phyloP scores from a whole-genome alignment of 192 early-diverging fungal species.

The Geranomyces variabilis region DNA sequence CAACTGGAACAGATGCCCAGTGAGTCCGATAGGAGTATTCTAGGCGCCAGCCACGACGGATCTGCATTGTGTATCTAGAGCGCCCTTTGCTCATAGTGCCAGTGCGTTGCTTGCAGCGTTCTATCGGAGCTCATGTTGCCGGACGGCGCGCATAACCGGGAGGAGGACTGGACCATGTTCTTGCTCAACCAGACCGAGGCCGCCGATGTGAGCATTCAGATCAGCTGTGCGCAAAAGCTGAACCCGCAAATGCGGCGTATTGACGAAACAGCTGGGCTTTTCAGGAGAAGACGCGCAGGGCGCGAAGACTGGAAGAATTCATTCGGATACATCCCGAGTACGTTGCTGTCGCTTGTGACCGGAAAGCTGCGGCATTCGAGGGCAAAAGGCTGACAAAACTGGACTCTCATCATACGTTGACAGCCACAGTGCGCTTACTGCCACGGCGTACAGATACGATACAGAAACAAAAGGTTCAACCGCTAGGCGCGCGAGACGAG shows the following conservation, averaged over 20 bases:
- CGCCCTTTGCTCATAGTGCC: not conserved
- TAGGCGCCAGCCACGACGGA: too few species aligned
- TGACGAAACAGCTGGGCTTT: too few species aligned
- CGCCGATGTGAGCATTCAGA: not conserved
- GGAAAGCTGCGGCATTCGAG: too few species aligned
- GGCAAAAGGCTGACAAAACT: too few species aligned
- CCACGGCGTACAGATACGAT: conserved; percentile 2
- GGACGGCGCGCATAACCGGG: conserved; percentile 90
- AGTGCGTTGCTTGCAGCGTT: conserved; percentile 45
- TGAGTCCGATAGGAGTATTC: conserved; percentile 38
- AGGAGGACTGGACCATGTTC: conserved; percentile 94
- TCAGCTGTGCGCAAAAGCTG: not conserved
- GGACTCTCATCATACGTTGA: not conserved
- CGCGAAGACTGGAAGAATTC: not conserved
- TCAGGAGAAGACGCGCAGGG: not conserved
- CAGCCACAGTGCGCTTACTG: conserved; percentile 3
- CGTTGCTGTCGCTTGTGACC: conserved; percentile 1
- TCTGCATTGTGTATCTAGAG: too few species aligned
- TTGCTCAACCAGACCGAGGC: conserved; percentile 69
- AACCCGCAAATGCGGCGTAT: not conserved
- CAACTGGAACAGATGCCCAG: conserved; percentile 84
- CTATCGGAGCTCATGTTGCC: conserved; percentile 97
- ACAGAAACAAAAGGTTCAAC: not conserved
- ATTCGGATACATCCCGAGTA: not conserved
- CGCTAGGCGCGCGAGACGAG: not conserved